Evolutionary conservation across 2,329 filamentous ascomycete genomes (phyloP).

Genomic region (Microdochium bolleyi): DNA sequence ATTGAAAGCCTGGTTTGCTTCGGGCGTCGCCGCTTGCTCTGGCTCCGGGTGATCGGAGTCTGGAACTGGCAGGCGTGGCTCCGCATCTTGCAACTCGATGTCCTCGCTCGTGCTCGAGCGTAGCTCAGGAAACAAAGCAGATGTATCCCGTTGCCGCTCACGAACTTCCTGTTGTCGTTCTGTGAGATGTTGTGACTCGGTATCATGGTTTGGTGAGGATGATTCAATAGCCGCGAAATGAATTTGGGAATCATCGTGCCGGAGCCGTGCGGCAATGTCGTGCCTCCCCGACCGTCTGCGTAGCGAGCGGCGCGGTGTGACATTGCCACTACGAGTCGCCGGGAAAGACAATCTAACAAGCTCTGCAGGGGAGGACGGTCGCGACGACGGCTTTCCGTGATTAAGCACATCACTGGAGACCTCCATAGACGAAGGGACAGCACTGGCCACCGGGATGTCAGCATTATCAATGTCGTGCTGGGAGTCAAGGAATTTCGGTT

Average conservation of each 20-base stretch:
- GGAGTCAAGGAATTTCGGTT: conserved; percentile 35
- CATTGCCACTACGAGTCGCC: conserved; percentile 10
- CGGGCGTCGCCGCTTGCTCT: conserved; percentile 34
- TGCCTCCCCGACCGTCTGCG: conserved; percentile 20
- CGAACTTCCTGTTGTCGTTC: conserved; percentile 73
- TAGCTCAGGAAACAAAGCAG: conserved; percentile 61
- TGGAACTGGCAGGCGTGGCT: conserved; percentile 1
- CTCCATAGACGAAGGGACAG: neutral
- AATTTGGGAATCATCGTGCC: conserved; percentile 78
- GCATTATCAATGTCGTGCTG: conserved; percentile 24
- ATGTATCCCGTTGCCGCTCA: conserved; percentile 61
- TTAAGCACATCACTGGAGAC: conserved; percentile 4
- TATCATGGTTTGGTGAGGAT: conserved; percentile 38
- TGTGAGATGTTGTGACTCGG: conserved; percentile 68
- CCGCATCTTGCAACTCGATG: conserved; percentile 6
- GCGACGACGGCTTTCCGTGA: conserved; percentile 11
- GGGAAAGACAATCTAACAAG: conserved; percentile 22
- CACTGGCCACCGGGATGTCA: neutral
- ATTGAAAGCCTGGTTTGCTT: conserved; percentile 32
- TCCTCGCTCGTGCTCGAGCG: conserved; percentile 37
- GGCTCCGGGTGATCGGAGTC: conserved; percentile 1
- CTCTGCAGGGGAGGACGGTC: conserved; percentile 21
- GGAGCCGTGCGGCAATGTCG: conserved; percentile 45
- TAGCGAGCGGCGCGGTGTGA: conserved; percentile 14
- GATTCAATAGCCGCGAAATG: conserved; percentile 64